Conservation (phyloP, 2,329 filamentous ascomycete species). For the Epichloe gansuensis region DNA sequence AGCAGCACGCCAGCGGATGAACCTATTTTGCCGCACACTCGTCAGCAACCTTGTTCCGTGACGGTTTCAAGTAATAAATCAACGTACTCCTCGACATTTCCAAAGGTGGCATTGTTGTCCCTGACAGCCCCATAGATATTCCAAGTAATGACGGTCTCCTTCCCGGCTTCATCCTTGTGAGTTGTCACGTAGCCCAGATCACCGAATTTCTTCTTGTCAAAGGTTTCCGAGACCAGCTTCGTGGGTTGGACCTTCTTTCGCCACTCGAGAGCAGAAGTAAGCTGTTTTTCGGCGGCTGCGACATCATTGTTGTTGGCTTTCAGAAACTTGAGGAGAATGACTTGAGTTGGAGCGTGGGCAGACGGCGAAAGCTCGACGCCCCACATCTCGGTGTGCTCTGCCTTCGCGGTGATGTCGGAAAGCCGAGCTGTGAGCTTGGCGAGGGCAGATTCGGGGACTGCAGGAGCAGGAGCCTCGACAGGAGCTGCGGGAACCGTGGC, state of each 20-base stretch:
- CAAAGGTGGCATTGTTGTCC: constrained; percentile 72
- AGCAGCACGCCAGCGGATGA: constrained; percentile 78
- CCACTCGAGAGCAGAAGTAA: constrained; percentile 70
- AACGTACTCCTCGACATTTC: constrained; percentile 59
- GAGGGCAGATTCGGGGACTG: constrained; percentile 26
- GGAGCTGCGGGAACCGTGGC: constrained; percentile 8
- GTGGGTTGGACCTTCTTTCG: constrained; percentile 62
- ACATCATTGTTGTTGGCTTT: constrained; percentile 75
- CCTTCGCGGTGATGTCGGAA: constrained; percentile 40
- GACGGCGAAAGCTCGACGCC: constrained; percentile 52
- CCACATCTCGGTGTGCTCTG: constrained; percentile 70
- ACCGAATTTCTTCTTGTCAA: constrained; percentile 57
- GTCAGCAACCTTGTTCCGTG: background rate
- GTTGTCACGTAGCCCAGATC: constrained; percentile 70
- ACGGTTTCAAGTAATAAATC: background rate
- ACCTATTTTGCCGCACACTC: constrained; percentile 35
- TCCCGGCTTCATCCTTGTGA: constrained; percentile 42
- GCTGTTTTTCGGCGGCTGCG: constrained; percentile 61
- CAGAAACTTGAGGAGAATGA: constrained; percentile 86
- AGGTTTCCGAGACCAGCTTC: constrained; percentile 50
- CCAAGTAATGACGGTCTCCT: constrained; percentile 65
- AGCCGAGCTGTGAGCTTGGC: constrained; percentile 45
- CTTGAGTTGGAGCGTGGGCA: constrained; percentile 58
- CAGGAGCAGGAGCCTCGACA: constrained; percentile 5
- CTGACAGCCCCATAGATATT: constrained; percentile 88